These are phyloP conservation scores for Suillus subaureus DNA, from an alignment of 768 basidiomycete genomes.

Conservation along the genomic window DNA sequence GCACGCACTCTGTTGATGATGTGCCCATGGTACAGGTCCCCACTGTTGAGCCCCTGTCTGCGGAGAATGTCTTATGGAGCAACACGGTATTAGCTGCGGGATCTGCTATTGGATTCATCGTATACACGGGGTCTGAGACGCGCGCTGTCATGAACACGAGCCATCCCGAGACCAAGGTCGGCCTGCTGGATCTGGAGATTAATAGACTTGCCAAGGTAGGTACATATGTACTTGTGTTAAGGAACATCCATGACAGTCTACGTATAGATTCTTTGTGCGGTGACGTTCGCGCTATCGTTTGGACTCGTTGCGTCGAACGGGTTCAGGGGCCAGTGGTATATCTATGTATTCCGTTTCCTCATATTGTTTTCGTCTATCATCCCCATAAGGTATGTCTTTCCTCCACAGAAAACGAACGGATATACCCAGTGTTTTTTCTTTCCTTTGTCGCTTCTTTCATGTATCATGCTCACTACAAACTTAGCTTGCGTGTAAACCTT, in stretches of 20 bases:
- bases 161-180: conserved; percentile 93
- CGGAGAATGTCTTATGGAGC: conserved; percentile 95
- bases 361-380: conserved; percentile 99
- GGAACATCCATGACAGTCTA: not conserved
- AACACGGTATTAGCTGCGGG: conserved; percentile 98
- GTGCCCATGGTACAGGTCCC: conserved; percentile 43
- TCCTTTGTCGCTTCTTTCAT: conserved; percentile 4
- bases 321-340: conserved; percentile 93
- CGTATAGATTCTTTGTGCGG: conserved; percentile 84
- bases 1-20: conserved; percentile 31
- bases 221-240: not conserved
- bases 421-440: not conserved
- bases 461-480: not conserved
- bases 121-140: conserved; percentile 95
- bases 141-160: conserved; percentile 99
- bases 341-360: conserved; percentile 94
- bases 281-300: conserved; percentile 90
- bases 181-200: conserved; percentile 90
- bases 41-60: conserved; percentile 82
- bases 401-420: not conserved
- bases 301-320: conserved; percentile 95
- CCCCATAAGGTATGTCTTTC: conserved; percentile 84
- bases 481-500: conserved; percentile 94
- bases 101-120: conserved; percentile 86
- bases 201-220: conserved; percentile 91